phyloP scores from a whole-genome alignment of 495 filamentous ascomycete genomes.

The Glutinoglossum americanum region DNA sequence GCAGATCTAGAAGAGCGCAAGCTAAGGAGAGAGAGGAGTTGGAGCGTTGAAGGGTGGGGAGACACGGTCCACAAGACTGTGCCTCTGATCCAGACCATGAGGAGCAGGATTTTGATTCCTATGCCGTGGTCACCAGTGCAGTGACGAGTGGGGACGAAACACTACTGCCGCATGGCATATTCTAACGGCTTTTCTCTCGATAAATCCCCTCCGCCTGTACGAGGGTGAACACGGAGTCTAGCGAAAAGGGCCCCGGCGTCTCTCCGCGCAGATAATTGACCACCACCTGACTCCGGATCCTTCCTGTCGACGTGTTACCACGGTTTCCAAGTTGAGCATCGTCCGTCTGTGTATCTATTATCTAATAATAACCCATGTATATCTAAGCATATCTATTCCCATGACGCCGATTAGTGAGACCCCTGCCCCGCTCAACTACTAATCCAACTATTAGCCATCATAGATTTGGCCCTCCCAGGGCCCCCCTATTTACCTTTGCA shows the following conservation, averaged over 20 bases:
- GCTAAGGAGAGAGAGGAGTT: conserved; percentile 78
- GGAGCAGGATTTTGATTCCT: conserved; percentile 77
- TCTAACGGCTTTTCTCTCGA: background rate
- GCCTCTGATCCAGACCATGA: conserved; percentile 88
- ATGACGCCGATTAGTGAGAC: background rate
- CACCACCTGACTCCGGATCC: background rate
- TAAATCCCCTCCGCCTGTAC: background rate
- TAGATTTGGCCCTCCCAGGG: background rate
- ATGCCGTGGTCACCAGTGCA: conserved; percentile 92
- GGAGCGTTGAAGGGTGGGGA: conserved; percentile 87
- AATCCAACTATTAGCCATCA: background rate
- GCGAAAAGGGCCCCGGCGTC: background rate
- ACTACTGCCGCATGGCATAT: background rate
- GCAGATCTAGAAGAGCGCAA: conserved; percentile 88
- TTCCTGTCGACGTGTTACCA: background rate
- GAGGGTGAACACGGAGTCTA: background rate
- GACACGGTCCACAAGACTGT: conserved; percentile 98
- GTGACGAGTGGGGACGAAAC: conserved; percentile 12
- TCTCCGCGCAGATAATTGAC: background rate
- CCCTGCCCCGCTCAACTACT: background rate
- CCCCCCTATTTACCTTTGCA: background rate
- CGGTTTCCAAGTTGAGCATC: background rate
- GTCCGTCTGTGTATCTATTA: background rate
- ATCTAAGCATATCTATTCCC: background rate
- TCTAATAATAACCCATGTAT: background rate